These are phyloP conservation scores for Microdochium trichocladiopsis DNA, from an alignment of 2,329 filamentous ascomycete species.

Conservation along the genomic window DNA sequence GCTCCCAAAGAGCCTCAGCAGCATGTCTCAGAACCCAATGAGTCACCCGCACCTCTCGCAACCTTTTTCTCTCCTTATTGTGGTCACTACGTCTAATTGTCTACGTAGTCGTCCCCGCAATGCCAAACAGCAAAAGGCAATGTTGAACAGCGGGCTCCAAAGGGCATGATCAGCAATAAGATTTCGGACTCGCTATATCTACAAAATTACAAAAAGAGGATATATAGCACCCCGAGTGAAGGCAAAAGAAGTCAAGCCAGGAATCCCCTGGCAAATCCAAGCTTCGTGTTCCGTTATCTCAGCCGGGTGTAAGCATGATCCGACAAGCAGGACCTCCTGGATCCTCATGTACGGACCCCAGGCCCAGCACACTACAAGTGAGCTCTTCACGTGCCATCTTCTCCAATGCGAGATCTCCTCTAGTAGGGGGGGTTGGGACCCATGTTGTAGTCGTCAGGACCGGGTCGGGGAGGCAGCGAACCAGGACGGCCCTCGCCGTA, in stretches of 20 bases:
- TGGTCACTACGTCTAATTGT: no score
- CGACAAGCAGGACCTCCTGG: not conserved
- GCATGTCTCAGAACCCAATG: no score
- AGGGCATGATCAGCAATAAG: not conserved
- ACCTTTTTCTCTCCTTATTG: no score
- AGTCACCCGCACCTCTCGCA: no score
- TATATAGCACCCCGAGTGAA: not conserved
- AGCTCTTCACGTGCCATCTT: not conserved
- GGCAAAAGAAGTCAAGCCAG: not conserved
- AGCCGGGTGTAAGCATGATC: not conserved
- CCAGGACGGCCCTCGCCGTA: conserved; percentile 46
- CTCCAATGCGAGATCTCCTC: not conserved
- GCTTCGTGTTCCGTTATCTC: not conserved
- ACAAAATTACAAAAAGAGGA: not conserved
- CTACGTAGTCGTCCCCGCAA: no score
- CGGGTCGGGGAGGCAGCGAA: conserved; percentile 8
- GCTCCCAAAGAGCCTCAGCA: no score
- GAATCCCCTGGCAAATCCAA: not conserved
- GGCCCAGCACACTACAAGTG: not conserved
- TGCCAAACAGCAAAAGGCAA: no score
- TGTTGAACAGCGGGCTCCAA: no score
- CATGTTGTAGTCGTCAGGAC: conserved; percentile 18
- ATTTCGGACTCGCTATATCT: not conserved
- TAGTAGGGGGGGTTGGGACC: conserved; percentile 24
- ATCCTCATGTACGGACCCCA: not conserved